phyloP scores from a whole-genome alignment of 139 green algal genomes.

The Ettlia oleoabundans region DNA sequence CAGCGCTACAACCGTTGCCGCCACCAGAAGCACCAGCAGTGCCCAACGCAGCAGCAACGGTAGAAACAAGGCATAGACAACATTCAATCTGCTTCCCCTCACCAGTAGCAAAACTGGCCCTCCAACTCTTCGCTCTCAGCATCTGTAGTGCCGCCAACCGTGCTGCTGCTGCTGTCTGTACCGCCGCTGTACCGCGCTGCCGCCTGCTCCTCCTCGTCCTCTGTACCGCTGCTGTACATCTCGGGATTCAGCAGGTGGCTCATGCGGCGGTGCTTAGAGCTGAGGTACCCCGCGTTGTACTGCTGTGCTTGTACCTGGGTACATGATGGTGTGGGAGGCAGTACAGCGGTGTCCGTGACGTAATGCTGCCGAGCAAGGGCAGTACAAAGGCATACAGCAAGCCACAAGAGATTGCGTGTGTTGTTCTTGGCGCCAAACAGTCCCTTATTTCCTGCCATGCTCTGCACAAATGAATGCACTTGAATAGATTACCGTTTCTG shows the following conservation, averaged over 20 bases:
- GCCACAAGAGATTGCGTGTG: too few relatives aligned
- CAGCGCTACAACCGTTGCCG: too few relatives aligned
- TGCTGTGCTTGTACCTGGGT: conserved; percentile 69
- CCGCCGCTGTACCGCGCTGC: background rate
- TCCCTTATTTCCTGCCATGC: too few relatives aligned
- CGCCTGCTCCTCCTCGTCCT: background rate
- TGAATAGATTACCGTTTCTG: too few relatives aligned
- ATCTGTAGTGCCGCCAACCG: background rate
- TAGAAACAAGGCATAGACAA: conserved; percentile 55
- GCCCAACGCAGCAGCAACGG: too few relatives aligned
- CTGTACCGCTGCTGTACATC: background rate
- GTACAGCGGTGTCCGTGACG: background rate
- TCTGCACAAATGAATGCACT: too few relatives aligned
- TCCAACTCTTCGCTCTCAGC: background rate
- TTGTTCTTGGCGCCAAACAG: too few relatives aligned
- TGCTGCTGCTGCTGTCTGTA: too few relatives aligned
- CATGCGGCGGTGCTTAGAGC: conserved; percentile 60
- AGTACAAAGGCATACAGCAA: too few relatives aligned
- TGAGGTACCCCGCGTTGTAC: conserved; percentile 73
- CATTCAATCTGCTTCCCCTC: too few relatives aligned
- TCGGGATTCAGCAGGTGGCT: conserved; percentile 42
- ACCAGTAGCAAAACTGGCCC: conserved; percentile 8
- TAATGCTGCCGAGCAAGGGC: background rate
- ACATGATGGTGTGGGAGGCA: too few relatives aligned
- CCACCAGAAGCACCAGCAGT: background rate